Evolutionary conservation across 768 basidiomycete genomes (phyloP).

Genomic region (Cystobasidium tubakii): DNA sequence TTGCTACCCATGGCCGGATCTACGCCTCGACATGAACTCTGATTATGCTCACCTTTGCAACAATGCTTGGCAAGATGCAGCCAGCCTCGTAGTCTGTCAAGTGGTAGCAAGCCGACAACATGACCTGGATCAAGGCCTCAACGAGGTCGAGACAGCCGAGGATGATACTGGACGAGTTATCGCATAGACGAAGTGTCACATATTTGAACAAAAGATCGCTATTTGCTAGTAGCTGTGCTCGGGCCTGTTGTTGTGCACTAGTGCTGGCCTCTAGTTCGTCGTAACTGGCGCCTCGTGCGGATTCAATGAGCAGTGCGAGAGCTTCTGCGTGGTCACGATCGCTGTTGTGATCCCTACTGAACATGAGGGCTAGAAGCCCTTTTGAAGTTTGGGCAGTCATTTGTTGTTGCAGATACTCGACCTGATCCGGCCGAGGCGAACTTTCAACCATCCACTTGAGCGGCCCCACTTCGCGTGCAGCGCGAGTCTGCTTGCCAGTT

Average conservation of each 20-base stretch:
- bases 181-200: constrained; percentile 77
- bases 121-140: constrained; percentile 68
- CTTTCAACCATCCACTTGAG: constrained; percentile 43
- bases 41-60: constrained; percentile 64
- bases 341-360: constrained; percentile 92
- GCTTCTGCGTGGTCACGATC: constrained; percentile 66
- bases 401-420: constrained; percentile 77
- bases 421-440: constrained; percentile 73
- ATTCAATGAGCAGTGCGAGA: constrained; percentile 64
- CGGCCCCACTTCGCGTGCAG: constrained; percentile 43
- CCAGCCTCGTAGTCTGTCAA: constrained; percentile 77
- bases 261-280: constrained; percentile 55
- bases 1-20: no score
- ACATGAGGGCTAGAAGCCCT: constrained; percentile 68
- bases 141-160: constrained; percentile 83
- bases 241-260: constrained; percentile 54
- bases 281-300: constrained; percentile 61
- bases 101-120: constrained; percentile 67
- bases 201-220: constrained; percentile 91
- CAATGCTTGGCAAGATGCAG: constrained; percentile 80
- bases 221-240: constrained; percentile 69
- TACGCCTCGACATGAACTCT: neutral
- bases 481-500: constrained; percentile 39
- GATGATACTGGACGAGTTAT: constrained; percentile 81
- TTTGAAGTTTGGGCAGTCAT: constrained; percentile 80